Evolutionary conservation across 1,284 basidiomycete species (phyloP), one percentile per base, ranked within the genome.

Genomic region (Fomitopsis palustris): DNA sequence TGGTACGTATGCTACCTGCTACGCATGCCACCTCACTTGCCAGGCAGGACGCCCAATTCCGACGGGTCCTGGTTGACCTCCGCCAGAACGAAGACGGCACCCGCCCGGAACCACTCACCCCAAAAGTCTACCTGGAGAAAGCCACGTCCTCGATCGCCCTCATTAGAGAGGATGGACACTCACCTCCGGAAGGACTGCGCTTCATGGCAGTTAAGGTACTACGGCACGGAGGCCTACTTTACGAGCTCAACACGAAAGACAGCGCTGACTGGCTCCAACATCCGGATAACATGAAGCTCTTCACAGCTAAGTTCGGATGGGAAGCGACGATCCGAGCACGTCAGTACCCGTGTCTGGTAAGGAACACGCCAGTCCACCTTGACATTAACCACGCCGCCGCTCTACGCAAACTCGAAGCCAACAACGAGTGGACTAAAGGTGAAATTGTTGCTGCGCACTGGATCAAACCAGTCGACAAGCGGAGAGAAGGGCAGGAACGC

Each of bases 381-480:
- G 29, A 5, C 4, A 2, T 19, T 41, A 1, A 19, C 9, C 39
- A 5, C 14, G 2, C 16, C 27, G 4, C 4, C 4, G 2, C n/a
- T 19, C 12, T 19, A 10, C 38, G 23, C n/a, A 17, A 31, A 10
- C 39, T 55, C 1, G 54, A 55, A 19, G 2, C 10, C 3, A 19
- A 43, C 9, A 55, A 43, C 41, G 25, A 27, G 4, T 43, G 39
- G 39, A n/a, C 43, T 3, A 10, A 4, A 2, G 3, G 33, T 12
- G 41, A 55, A 2, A 27, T 55, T 4, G 23, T 31, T 1, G 41
- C 17, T 2, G 54, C 25, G 1, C 54, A 43, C 54, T 55, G 39
- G 54, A 55, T 55, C 54, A 55, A 55, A 35, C 54, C 54, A 8
- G 41, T 27, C 2, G 25, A 55, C 38, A 27, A 43, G 0, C 55